Percentiles rank a stretch among this genome's conserved stretches.
Evolutionary conservation across 805 yeast genomes (phyloP).

Genomic region (Wickerhamomyces ciferrii): DNA sequence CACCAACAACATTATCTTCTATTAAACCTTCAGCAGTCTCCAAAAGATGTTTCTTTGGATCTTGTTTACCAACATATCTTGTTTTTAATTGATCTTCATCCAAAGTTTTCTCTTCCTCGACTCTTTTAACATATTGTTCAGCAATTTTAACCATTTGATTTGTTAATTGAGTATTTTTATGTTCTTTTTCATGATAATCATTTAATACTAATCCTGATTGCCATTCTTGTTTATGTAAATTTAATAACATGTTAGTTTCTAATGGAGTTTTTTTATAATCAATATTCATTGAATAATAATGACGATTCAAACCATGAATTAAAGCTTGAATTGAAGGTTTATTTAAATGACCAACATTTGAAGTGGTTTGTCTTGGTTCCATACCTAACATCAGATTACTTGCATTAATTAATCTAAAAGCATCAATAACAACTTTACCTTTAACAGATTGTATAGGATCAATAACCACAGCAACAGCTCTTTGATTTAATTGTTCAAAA

Average conservation of each 20-base stretch:
- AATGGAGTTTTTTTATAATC: conserved; percentile 89
- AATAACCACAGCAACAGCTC: conserved; percentile 97
- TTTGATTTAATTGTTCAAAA: conserved; percentile 88
- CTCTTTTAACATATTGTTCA: conserved; percentile 81
- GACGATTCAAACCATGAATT: conserved; percentile 95
- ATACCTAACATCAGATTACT: conserved; percentile 89
- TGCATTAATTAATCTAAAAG: conserved; percentile 90
- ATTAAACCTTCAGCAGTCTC: conserved; percentile 83
- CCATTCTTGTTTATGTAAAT: conserved; percentile 94
- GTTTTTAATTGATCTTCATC: conserved; percentile 87
- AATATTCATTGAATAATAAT: conserved; percentile 91
- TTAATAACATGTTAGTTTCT: conserved; percentile 91
- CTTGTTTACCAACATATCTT: conserved; percentile 96
- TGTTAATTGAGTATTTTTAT: conserved; percentile 66
- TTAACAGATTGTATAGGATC: conserved; percentile 98
- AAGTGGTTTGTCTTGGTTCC: conserved; percentile 97
- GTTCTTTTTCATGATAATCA: conserved; percentile 75
- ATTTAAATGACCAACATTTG: conserved; percentile 90
- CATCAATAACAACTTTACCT: conserved; percentile 98
- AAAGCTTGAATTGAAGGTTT: conserved; percentile 96
- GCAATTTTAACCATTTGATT: conserved; percentile 85
- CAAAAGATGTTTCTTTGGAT: conserved; percentile 94
- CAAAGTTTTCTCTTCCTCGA: conserved; percentile 86
- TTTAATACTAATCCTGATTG: conserved; percentile 79
- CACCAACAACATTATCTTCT: conserved; percentile 85